Base-by-base conservation (phyloP, 352 stramenopile genomes). In the Globisporangium cystogenes region DNA sequence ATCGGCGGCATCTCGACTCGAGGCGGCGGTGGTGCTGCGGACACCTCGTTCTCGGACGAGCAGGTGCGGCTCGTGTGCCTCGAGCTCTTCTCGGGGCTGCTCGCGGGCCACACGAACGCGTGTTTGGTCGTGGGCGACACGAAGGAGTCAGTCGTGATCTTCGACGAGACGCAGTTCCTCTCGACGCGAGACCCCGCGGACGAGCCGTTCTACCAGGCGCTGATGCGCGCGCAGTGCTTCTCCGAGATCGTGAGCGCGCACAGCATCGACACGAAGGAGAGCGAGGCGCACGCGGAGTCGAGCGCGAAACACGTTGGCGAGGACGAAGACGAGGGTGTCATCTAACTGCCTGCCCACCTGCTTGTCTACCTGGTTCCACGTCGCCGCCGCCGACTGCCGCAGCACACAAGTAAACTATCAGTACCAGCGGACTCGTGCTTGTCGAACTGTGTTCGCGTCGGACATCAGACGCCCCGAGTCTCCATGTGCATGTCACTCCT, bases 71-170 rank as follows among this genome's bases (percentile, higher is more conserved):
- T 63, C 4, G 71, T 88, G 23, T 93, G 78, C 48, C 74, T 86
- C 23, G 77, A 90, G 33, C 63, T 91, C 20, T 81, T 93, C 23
- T 76, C 67, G 0, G 65, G 72, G 26, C 55, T 93, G 26, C 64
- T 93, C 46, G 65, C 67, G 15, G 74, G 73, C 29, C 81, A 93
- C 57, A 86, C 76, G 26, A 82, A 81, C 60, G 76, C 81, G 15
- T 89, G 80, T 26, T 67, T 93, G 8, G 79, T 91, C 35, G 83
- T 93, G 39, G 83, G 83, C 40, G 83, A 93, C 60, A 89, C 81
- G 41, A 89, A 85, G 40, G 83, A 93, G 59, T 93, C 81, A 4
- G 83, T 93, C 20, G 82, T 93, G 37, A 93, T 93, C 49, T 93
- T 93, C 46, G 83, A 93, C 46, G 83, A 93, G 62, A 88, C 65